phyloP scores from a whole-genome alignment of 345 rosid species.

The Gossypium turneri region DNA sequence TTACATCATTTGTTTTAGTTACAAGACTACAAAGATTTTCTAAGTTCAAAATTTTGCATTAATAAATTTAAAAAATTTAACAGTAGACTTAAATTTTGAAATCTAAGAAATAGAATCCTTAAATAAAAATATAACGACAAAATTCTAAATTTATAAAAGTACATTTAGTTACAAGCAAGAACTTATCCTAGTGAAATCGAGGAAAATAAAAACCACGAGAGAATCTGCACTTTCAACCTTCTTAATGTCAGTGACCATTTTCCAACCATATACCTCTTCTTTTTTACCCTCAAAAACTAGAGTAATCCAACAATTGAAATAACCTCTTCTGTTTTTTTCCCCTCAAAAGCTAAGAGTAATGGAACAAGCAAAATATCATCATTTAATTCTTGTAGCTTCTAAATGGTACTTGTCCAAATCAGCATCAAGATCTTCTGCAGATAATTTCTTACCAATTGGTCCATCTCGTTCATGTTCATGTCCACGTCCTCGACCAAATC shows the following conservation, averaged over 20 bases:
- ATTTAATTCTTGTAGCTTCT: constrained; percentile 34
- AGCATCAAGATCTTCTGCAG: constrained; percentile 61
- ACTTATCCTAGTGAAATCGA: too few relatives aligned
- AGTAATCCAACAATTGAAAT: not conserved
- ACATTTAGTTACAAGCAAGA: too few relatives aligned
- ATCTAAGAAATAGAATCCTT: too few relatives aligned
- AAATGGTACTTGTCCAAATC: constrained; percentile 52
- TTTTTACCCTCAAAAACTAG: not conserved
- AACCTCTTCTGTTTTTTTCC: not conserved
- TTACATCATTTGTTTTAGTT: too few relatives aligned
- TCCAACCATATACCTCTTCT: not conserved
- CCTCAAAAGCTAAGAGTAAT: not conserved
- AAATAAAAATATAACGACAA: too few relatives aligned
- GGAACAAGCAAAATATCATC: constrained; percentile 10
- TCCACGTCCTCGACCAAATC: constrained; percentile 3
- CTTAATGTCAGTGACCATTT: not conserved
- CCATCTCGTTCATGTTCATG: constrained; percentile 21
- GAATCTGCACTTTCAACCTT: not conserved
- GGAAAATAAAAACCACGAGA: not conserved
- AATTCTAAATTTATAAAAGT: too few relatives aligned
- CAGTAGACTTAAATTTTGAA: too few relatives aligned
- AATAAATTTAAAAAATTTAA: too few relatives aligned
- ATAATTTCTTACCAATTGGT: constrained; percentile 26
- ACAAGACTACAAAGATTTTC: too few relatives aligned
- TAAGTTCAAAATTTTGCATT: too few relatives aligned